phyloP scores from a whole-genome alignment of 2,329 filamentous ascomycete species.

The Monilinia aucupariae region DNA sequence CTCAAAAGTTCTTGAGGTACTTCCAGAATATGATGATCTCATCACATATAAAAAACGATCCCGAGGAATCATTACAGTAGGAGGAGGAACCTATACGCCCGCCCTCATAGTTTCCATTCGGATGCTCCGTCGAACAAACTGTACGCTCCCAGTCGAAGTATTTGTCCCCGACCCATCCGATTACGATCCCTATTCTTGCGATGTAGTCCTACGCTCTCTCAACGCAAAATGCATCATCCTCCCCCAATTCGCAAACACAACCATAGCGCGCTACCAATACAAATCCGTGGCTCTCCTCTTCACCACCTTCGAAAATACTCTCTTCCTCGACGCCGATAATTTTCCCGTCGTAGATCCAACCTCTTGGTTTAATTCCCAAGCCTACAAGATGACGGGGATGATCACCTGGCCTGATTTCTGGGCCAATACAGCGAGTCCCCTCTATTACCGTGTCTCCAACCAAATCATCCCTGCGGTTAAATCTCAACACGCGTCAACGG shows the following conservation, averaged over 20 bases:
- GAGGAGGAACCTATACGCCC: slow-evolving; percentile 36
- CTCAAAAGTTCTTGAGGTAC: background rate
- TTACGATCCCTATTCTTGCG: slow-evolving; percentile 39
- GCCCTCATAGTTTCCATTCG: slow-evolving; percentile 38
- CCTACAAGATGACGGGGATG: slow-evolving; percentile 40
- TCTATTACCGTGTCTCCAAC: slow-evolving; percentile 38
- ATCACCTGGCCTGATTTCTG: slow-evolving; percentile 46
- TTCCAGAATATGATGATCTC: slow-evolving; percentile 12
- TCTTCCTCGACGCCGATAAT: slow-evolving; percentile 46
- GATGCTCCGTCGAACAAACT: slow-evolving; percentile 39
- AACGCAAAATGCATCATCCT: slow-evolving; percentile 41
- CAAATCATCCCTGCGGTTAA: background rate
- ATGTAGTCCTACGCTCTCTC: slow-evolving; percentile 36
- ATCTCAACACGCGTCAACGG: slow-evolving; percentile 13
- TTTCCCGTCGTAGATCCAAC: slow-evolving; percentile 42
- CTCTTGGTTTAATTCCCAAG: slow-evolving; percentile 38
- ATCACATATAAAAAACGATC: slow-evolving; percentile 13
- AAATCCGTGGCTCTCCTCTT: slow-evolving; percentile 46
- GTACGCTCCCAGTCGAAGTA: slow-evolving; percentile 39
- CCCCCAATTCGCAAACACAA: slow-evolving; percentile 29
- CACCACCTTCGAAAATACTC: slow-evolving; percentile 44
- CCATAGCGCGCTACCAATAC: slow-evolving; percentile 42
- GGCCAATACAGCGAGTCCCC: slow-evolving; percentile 37
- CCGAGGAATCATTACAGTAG: slow-evolving; percentile 42
- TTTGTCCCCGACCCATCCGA: slow-evolving; percentile 37